Conservation (phyloP, 176 grass and related monocot species). For the Carex pumila region DNA sequence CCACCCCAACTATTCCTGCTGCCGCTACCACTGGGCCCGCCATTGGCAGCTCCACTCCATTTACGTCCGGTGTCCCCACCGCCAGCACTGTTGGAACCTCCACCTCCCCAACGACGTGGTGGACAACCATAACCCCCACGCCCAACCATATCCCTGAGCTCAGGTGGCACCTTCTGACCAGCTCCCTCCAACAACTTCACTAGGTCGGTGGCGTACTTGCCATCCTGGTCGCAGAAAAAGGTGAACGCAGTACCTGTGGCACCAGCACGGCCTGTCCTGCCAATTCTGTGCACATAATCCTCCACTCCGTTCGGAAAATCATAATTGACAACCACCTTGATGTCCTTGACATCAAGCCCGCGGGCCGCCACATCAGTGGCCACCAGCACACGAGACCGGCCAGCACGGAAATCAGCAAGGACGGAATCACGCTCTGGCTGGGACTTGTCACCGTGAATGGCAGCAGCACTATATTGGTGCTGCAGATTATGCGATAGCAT, state of each 20-base stretch:
- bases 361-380: slow-evolving; percentile 95
- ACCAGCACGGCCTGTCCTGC: slow-evolving; percentile 85
- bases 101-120: slow-evolving; percentile 39
- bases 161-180: slow-evolving; percentile 45
- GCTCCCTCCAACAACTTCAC: slow-evolving; percentile 92
- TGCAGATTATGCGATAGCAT: slow-evolving; percentile 52
- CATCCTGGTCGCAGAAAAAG: slow-evolving; percentile 86
- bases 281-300: slow-evolving; percentile 97
- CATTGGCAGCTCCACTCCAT: background rate
- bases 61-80: background rate
- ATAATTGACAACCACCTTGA: slow-evolving; percentile 40
- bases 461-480: slow-evolving; percentile 54
- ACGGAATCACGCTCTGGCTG: slow-evolving; percentile 90
- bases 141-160: slow-evolving; percentile 55
- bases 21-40: background rate
- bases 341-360: slow-evolving; percentile 82
- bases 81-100: background rate
- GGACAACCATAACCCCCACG: slow-evolving; percentile 72
- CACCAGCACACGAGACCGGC: slow-evolving; percentile 65
- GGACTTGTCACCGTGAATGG: slow-evolving; percentile 97
- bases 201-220: slow-evolving; percentile 70
- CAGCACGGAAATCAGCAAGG: slow-evolving; percentile 62
- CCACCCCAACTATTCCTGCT: background rate
- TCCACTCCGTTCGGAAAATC: slow-evolving; percentile 60
- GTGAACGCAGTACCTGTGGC: slow-evolving; percentile 76